Evolutionary conservation across 805 yeast genomes (phyloP).

Genomic region (Naumovozyma baii): DNA sequence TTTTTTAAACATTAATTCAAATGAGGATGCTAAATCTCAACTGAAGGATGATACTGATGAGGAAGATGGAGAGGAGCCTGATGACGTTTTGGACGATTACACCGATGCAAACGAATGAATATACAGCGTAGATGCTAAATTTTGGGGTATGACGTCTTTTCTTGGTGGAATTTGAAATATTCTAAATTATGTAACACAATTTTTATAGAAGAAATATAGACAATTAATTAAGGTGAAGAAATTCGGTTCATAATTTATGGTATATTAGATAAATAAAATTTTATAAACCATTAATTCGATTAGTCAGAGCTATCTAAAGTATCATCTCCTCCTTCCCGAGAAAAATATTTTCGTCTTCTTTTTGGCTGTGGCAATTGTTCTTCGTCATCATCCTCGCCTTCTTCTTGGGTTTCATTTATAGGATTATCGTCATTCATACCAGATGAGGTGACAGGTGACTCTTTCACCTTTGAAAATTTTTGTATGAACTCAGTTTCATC

Average conservation of each 20-base stretch:
- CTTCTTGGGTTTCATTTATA: neutral
- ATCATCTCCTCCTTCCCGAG: constrained; percentile 1
- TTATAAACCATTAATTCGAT: too few species aligned
- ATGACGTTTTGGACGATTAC: neutral
- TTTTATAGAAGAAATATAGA: neutral
- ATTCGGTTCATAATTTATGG: too few species aligned
- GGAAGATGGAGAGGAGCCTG: neutral
- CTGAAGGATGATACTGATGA: neutral
- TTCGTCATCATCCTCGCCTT: constrained; percentile 1
- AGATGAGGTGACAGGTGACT: neutral
- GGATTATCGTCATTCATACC: neutral
- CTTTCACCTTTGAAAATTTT: neutral
- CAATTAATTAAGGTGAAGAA: too few species aligned
- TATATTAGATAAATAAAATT: too few species aligned
- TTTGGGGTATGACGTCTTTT: too few species aligned
- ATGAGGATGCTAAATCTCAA: too few species aligned
- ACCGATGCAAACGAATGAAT: neutral
- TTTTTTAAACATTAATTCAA: too few species aligned
- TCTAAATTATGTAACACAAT: neutral
- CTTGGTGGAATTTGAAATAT: too few species aligned
- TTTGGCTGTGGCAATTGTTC: neutral
- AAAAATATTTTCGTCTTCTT: neutral
- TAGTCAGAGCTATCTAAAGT: neutral
- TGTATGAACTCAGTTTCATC: neutral
- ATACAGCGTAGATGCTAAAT: neutral